Evolutionary conservation across 1,139 yeast species (phyloP).

Genomic region (Meyerozyma smithsonii): DNA sequence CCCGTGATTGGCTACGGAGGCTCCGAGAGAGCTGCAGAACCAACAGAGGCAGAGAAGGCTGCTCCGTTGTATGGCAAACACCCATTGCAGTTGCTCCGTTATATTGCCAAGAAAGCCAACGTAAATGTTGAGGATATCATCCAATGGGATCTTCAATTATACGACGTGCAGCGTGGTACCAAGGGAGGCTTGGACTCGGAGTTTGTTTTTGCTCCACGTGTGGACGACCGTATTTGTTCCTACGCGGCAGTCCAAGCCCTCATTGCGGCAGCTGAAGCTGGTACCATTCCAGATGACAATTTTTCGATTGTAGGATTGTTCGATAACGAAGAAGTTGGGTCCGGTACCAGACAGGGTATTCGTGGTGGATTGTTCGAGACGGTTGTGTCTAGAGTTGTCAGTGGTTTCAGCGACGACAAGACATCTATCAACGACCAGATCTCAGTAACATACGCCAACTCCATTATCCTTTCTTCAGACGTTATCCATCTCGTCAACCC

Average conservation of each 20-base stretch:
- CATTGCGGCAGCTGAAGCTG: constrained; percentile 23
- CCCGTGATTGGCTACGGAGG: constrained; percentile 52
- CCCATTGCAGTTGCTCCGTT: constrained; percentile 49
- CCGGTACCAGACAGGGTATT: constrained; percentile 55
- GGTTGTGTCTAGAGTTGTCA: constrained; percentile 35
- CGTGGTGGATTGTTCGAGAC: constrained; percentile 49
- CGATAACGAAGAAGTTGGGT: constrained; percentile 64
- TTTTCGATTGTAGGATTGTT: constrained; percentile 50
- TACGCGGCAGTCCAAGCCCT: constrained; percentile 54
- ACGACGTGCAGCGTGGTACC: constrained; percentile 59
- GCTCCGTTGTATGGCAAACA: constrained; percentile 63
- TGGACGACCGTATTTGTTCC: constrained; percentile 64
- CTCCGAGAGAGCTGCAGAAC: constrained; percentile 20
- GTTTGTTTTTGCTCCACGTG: constrained; percentile 59
- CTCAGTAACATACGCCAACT: constrained; percentile 44
- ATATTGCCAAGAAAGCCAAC: constrained; percentile 46
- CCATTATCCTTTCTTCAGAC: constrained; percentile 60
- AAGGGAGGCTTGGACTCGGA: constrained; percentile 59
- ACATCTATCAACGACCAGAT: constrained; percentile 20
- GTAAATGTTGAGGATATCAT: constrained; percentile 47
- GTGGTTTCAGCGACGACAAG: constrained; percentile 8
- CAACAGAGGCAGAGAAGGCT: constrained; percentile 54
- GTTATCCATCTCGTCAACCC: constrained; percentile 65
- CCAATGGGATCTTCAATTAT: constrained; percentile 58
- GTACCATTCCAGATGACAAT: constrained; percentile 21